phyloP scores from a whole-genome alignment of 208 protist genomes.

The Acanthamoeba divionensis region DNA sequence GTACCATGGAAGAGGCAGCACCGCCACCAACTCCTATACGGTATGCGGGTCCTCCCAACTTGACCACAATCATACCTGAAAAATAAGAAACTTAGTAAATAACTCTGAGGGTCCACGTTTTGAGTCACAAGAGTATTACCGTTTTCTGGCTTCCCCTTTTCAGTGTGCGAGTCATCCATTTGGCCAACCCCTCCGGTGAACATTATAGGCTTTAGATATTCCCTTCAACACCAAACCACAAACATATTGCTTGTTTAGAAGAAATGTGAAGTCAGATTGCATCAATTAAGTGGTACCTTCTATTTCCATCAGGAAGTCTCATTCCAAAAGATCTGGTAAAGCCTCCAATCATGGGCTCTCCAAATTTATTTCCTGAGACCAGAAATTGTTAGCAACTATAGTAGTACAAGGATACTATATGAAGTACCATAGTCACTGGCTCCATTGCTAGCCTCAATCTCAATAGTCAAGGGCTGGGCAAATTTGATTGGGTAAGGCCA shows the following conservation, averaged over 20 bases:
- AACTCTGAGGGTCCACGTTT: not conserved
- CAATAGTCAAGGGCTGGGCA: constrained; percentile 76
- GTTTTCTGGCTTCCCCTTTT: constrained; percentile 69
- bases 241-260: too few relatives aligned
- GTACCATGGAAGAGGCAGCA: constrained; percentile 75
- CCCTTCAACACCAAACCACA: constrained; percentile 30
- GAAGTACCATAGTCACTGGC: constrained; percentile 80
- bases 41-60: constrained; percentile 81
- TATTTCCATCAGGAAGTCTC: constrained; percentile 65
- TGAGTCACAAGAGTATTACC: not conserved
- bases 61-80: constrained; percentile 79
- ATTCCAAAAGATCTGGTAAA: constrained; percentile 78
- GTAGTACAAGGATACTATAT: not conserved
- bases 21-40: constrained; percentile 83
- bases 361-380: constrained; percentile 68
- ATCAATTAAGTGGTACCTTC: constrained; percentile 27
- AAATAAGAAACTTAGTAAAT: not conserved
- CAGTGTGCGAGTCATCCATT: constrained; percentile 65
- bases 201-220: constrained; percentile 85
- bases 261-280: too few relatives aligned
- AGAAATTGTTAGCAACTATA: not conserved
- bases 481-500: constrained; percentile 69
- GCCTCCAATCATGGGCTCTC: constrained; percentile 79
- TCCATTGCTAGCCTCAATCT: constrained; percentile 79
- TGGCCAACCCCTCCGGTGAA: constrained; percentile 79